phyloP scores from a whole-genome alignment of 2,329 filamentous ascomycete species.

The Xylariomycetidae sp. region DNA sequence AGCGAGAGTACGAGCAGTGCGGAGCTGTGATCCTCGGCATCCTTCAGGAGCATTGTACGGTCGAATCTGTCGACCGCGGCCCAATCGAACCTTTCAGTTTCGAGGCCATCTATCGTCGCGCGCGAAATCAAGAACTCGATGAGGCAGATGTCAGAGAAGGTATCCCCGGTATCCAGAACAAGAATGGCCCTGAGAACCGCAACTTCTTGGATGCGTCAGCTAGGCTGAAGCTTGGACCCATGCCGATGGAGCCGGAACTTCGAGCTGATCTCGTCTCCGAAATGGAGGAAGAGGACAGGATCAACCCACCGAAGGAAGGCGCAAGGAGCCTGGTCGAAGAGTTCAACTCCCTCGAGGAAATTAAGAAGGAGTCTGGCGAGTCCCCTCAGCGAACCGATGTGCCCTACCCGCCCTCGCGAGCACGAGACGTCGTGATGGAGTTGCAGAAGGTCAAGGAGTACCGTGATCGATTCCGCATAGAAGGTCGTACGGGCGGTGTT shows the following conservation, averaged over 20 bases:
- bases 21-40: slow-evolving; percentile 74
- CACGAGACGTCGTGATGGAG: slow-evolving; percentile 87
- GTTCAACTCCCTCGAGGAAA: slow-evolving; percentile 72
- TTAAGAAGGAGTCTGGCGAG: slow-evolving; percentile 88
- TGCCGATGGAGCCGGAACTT: slow-evolving; percentile 79
- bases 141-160: slow-evolving; percentile 61
- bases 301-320: slow-evolving; percentile 66
- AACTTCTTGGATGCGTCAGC: slow-evolving; percentile 53
- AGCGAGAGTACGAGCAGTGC: slow-evolving; percentile 78
- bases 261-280: slow-evolving; percentile 83
- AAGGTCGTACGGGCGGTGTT: slow-evolving; percentile 75
- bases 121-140: slow-evolving; percentile 58
- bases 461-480: slow-evolving; percentile 84
- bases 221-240: slow-evolving; percentile 68
- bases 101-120: slow-evolving; percentile 55
- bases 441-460: slow-evolving; percentile 92
- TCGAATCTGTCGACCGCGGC: slow-evolving; percentile 55
- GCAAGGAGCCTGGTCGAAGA: slow-evolving; percentile 75
- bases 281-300: slow-evolving; percentile 78
- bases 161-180: slow-evolving; percentile 50
- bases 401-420: slow-evolving; percentile 81
- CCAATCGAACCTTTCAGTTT: slow-evolving; percentile 61
- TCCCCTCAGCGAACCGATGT: slow-evolving; percentile 73
- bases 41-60: slow-evolving; percentile 55
- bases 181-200: slow-evolving; percentile 57